Evolutionary conservation across 129 eudicot genomes (phyloP).

Genomic region (Lonicera japonica): DNA sequence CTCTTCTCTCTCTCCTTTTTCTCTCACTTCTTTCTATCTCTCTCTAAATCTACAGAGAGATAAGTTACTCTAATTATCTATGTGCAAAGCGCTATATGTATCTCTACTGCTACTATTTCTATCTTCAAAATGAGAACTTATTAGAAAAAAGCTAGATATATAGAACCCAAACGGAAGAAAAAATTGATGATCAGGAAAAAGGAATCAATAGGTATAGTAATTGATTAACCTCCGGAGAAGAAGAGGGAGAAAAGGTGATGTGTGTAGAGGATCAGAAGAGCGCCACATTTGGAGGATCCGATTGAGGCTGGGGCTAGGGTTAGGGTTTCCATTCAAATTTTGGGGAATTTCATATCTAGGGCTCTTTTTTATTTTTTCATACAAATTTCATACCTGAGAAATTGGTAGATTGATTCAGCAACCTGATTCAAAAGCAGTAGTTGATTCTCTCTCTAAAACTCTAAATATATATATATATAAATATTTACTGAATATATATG

Average conservation of each 20-base stretch:
- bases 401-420: neutral
- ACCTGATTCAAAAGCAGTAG: constrained; percentile 3
- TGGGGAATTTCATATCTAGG: constrained; percentile 27
- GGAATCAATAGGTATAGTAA: neutral
- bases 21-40: neutral
- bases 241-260: constrained; percentile 30
- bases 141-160: neutral
- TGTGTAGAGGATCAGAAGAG: constrained; percentile 18
- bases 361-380: too few relatives aligned
- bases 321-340: constrained; percentile 60
- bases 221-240: constrained; percentile 47
- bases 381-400: constrained; percentile 14
- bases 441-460: constrained; percentile 14
- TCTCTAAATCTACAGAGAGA: neutral
- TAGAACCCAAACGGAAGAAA: neutral
- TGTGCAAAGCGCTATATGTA: neutral
- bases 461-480: neutral
- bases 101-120: neutral
- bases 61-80: neutral
- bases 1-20: too few relatives aligned
- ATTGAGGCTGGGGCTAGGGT: constrained; percentile 37
- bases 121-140: neutral
- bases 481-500: neutral
- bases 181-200: neutral
- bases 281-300: constrained; percentile 36